Evolutionary conservation across 805 yeast genomes (phyloP).

Genomic region (Candida caryicola): DNA sequence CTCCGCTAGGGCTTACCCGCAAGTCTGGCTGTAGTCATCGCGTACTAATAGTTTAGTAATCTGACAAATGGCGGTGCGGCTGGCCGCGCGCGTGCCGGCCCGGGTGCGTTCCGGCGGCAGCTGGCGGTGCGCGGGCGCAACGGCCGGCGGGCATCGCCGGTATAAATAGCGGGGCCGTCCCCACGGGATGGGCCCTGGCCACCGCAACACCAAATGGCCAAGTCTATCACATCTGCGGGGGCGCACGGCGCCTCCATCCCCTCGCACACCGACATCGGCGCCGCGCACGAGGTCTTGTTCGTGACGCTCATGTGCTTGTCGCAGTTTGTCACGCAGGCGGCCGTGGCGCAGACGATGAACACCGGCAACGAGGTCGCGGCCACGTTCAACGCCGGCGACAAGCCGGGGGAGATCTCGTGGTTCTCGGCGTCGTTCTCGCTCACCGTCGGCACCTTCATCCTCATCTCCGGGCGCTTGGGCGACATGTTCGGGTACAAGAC

Average conservation of each 20-base stretch:
- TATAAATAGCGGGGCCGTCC: too few species aligned
- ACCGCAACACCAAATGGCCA: too few species aligned
- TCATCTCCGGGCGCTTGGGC: slow-evolving; percentile 33
- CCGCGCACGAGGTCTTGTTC: slow-evolving; percentile 20
- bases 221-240: too few species aligned
- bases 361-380: slow-evolving; percentile 17
- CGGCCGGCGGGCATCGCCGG: too few species aligned
- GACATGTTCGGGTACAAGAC: slow-evolving; percentile 35
- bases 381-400: slow-evolving; percentile 22
- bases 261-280: slow-evolving; percentile 20
- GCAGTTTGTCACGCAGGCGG: slow-evolving; percentile 30
- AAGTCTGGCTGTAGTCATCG: too few species aligned
- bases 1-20: too few species aligned
- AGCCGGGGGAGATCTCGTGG: slow-evolving; percentile 34
- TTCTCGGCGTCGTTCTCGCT: slow-evolving; percentile 33
- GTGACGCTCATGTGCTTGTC: slow-evolving; percentile 24
- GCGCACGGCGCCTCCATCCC: background rate
- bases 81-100: too few species aligned
- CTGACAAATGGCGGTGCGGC: too few species aligned
- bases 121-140: too few species aligned
- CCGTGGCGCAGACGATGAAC: slow-evolving; percentile 27
- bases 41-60: too few species aligned
- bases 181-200: too few species aligned
- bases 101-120: too few species aligned
- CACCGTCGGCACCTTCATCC: slow-evolving; percentile 36